phyloP scores from a whole-genome alignment of 257 asterid species.

The Solanum peruvianum region DNA sequence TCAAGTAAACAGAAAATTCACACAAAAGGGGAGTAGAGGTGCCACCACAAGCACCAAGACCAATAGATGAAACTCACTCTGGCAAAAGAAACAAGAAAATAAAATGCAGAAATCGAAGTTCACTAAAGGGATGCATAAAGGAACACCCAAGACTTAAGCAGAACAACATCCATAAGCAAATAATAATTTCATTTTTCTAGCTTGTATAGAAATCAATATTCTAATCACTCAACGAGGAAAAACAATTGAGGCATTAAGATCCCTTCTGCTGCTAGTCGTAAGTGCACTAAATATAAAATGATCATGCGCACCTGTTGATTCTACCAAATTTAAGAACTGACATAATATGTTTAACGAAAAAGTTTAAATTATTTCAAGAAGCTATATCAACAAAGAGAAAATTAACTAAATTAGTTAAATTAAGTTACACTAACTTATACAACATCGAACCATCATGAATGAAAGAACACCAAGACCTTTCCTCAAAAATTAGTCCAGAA shows the following conservation, averaged over 20 bases:
- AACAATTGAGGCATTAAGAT: background rate
- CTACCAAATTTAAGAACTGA: background rate
- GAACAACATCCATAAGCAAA: background rate
- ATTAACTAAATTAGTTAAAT: background rate
- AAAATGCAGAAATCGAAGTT: background rate
- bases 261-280: background rate
- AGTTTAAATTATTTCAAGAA: background rate
- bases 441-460: background rate
- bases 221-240: background rate
- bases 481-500: background rate
- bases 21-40: background rate
- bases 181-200: background rate
- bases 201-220: background rate
- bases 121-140: background rate
- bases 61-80: background rate
- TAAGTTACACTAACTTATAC: background rate
- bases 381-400: background rate
- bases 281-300: background rate
- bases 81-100: background rate
- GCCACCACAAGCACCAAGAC: background rate
- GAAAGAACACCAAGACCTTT: background rate
- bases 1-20: background rate
- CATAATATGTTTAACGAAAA: background rate
- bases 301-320: background rate
- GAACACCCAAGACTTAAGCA: background rate